phyloP scores from a whole-genome alignment of 352 stramenopile species.

The Phytophthora quininea region DNA sequence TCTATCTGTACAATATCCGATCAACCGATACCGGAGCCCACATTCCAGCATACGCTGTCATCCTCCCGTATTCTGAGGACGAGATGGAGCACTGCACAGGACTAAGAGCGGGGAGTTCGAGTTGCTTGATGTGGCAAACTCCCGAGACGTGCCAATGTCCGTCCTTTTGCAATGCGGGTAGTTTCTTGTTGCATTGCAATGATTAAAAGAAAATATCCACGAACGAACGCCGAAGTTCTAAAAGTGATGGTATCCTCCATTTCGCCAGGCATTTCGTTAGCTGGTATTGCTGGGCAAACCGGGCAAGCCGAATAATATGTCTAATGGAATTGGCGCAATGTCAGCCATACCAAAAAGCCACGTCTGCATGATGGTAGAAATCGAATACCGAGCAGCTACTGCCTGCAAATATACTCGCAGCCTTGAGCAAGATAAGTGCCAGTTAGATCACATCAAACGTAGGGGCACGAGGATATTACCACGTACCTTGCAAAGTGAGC shows the following conservation, averaged over 20 bases:
- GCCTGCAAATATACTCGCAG: constrained; percentile 25
- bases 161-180: constrained; percentile 30
- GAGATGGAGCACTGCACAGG: constrained; percentile 37
- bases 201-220: background rate
- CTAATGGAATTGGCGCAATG: constrained; percentile 30
- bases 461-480: background rate
- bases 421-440: constrained; percentile 9
- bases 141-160: constrained; percentile 21
- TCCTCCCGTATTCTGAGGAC: constrained; percentile 36
- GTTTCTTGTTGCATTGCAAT: background rate
- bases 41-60: constrained; percentile 14
- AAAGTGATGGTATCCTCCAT: background rate
- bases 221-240: background rate
- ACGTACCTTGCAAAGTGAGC: constrained; percentile 39
- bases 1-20: constrained; percentile 43
- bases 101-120: constrained; percentile 22
- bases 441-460: constrained; percentile 5
- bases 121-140: constrained; percentile 29
- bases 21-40: background rate
- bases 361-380: constrained; percentile 30
- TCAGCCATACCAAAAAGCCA: constrained; percentile 37
- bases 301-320: constrained; percentile 26
- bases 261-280: too few relatives aligned
- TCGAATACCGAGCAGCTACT: constrained; percentile 30
- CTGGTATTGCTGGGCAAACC: background rate